phyloP scores from a whole-genome alignment of 2,329 filamentous ascomycete genomes.

The Aspergillus sp. region DNA sequence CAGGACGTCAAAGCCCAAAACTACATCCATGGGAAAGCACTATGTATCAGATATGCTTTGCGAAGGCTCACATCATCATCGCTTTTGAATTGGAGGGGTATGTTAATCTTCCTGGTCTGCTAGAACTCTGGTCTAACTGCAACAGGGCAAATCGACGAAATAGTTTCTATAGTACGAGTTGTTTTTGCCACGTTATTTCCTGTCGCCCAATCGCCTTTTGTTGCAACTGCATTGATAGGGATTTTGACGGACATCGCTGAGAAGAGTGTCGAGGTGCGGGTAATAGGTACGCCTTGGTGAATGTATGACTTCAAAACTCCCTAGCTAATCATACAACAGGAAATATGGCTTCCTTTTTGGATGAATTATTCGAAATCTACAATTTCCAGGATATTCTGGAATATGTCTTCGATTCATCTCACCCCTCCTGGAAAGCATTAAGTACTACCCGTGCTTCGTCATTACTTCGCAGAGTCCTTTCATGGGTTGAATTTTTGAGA shows the following conservation, averaged over 20 bases:
- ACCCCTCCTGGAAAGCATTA: slow-evolving; percentile 18
- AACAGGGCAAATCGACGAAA: slow-evolving; percentile 22
- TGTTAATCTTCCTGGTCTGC: slow-evolving; percentile 1
- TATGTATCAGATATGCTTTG: slow-evolving; percentile 33
- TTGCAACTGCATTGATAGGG: slow-evolving; percentile 28
- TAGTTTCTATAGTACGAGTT: slow-evolving; percentile 18
- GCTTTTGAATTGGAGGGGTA: slow-evolving; percentile 28
- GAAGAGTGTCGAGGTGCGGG: slow-evolving; percentile 21
- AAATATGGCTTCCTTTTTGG: slow-evolving; percentile 12
- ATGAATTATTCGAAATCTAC: slow-evolving; percentile 16
- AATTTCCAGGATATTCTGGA: slow-evolving; percentile 20
- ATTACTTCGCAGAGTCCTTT: slow-evolving; percentile 27
- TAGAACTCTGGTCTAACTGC: not conserved
- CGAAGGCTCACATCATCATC: slow-evolving; percentile 27
- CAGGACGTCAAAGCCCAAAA: slow-evolving; percentile 23
- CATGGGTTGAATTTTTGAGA: slow-evolving; percentile 23
- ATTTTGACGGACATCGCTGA: slow-evolving; percentile 30
- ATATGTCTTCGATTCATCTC: slow-evolving; percentile 19
- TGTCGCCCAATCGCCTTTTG: slow-evolving; percentile 25
- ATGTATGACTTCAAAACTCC: not conserved
- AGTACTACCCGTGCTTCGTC: slow-evolving; percentile 26
- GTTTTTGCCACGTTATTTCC: slow-evolving; percentile 21
- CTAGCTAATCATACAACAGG: slow-evolving; percentile 11
- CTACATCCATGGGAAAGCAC: slow-evolving; percentile 32
- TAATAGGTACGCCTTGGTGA: slow-evolving; percentile 19